Percentiles rank a stretch among this genome's conserved stretches.
These are phyloP conservation scores for Byssothecium circinans DNA, from an alignment of 2,329 filamentous ascomycete species.

Conservation along the genomic window DNA sequence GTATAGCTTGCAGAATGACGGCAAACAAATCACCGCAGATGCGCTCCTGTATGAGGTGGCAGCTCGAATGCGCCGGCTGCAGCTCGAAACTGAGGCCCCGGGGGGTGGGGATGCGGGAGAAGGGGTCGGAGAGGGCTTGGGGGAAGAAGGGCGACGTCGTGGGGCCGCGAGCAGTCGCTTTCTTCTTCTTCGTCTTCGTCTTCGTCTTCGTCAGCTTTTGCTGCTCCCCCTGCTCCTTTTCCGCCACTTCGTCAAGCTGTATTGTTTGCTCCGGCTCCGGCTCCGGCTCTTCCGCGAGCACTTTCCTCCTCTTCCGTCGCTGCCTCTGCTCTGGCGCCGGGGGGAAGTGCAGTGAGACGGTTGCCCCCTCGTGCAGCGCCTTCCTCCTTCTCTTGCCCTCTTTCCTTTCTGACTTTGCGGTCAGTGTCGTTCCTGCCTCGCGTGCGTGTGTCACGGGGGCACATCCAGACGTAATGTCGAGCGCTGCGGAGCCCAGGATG, in stretches of 20 bases:
- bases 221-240: too few species aligned
- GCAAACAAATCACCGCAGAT: constrained; percentile 75
- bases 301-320: too few species aligned
- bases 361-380: background rate
- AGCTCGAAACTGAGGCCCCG: constrained; percentile 25
- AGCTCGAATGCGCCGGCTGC: constrained; percentile 42
- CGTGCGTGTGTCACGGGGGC: background rate
- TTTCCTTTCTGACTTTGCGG: background rate
- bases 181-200: too few species aligned
- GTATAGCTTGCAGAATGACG: constrained; percentile 78
- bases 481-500: background rate
- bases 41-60: constrained; percentile 84
- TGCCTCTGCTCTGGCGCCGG: background rate
- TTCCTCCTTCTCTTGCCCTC: background rate
- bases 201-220: too few species aligned
- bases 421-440: background rate
- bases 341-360: background rate
- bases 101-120: constrained; percentile 17
- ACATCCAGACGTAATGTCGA: background rate
- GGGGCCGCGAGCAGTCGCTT: background rate
- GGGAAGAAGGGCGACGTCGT: constrained; percentile 9
- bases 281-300: too few species aligned
- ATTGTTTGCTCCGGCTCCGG: too few species aligned
- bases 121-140: constrained; percentile 20
- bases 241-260: too few species aligned